These are phyloP conservation scores for Fraxinus pennsylvanica DNA, from an alignment of 257 asterid genomes.

Conservation along the genomic window DNA sequence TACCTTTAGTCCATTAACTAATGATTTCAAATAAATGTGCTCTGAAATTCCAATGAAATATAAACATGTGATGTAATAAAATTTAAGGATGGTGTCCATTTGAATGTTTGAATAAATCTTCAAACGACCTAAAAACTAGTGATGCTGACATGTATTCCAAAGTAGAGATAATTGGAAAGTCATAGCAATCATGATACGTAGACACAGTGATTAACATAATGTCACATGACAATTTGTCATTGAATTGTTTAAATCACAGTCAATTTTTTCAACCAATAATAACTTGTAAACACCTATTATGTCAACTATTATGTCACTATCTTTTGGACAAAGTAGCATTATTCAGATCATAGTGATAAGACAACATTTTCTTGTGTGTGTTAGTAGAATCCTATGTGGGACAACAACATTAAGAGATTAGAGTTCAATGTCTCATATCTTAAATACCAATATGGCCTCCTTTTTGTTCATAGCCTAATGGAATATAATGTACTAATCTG, in stretches of 20 bases:
- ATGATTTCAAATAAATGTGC: background rate
- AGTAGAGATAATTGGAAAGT: background rate
- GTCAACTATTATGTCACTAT: no score
- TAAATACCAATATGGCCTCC: background rate
- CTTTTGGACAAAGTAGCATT: no score
- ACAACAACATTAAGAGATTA: background rate
- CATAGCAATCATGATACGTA: no score
- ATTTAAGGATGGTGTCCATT: background rate
- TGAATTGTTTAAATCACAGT: no score
- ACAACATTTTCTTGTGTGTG: slow-evolving; percentile 8
- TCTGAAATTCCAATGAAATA: background rate
- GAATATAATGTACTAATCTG: background rate
- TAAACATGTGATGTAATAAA: background rate
- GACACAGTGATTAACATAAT: no score
- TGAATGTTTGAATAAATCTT: background rate
- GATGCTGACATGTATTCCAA: slow-evolving; percentile 39
- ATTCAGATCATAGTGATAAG: background rate
- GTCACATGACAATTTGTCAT: no score
- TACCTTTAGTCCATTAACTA: background rate
- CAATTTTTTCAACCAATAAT: no score
- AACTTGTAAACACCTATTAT: no score
- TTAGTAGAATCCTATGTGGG: slow-evolving; percentile 11
- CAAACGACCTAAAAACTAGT: slow-evolving; percentile 14
- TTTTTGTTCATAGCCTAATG: background rate
- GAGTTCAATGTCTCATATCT: background rate